phyloP scores from a whole-genome alignment of 2,329 filamentous ascomycete species.

The Paecilomyces variotii region DNA sequence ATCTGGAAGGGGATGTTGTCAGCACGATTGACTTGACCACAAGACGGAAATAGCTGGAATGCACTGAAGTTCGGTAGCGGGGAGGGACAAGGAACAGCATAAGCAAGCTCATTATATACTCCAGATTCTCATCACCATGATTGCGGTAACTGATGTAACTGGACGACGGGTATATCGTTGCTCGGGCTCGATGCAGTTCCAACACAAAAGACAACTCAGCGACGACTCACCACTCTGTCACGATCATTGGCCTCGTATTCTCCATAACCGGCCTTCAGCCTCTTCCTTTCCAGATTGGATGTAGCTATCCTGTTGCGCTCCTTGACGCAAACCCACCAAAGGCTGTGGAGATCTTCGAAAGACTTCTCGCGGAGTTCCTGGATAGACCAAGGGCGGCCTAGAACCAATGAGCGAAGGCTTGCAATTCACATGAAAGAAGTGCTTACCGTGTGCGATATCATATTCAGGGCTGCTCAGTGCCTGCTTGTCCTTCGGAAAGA shows the following conservation, averaged over 20 bases:
- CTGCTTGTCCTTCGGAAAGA: slow-evolving; percentile 67
- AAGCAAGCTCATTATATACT: background rate
- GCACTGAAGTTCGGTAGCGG: background rate
- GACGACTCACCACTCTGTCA: slow-evolving; percentile 54
- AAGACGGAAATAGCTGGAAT: background rate
- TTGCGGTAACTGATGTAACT: background rate
- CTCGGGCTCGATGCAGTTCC: background rate
- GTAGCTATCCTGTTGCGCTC: slow-evolving; percentile 89
- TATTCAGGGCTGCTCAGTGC: slow-evolving; percentile 66
- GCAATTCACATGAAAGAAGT: background rate
- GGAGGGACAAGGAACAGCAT: background rate
- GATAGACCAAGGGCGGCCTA: slow-evolving; percentile 71
- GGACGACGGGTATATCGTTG: background rate
- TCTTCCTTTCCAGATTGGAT: slow-evolving; percentile 58
- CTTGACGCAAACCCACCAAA: slow-evolving; percentile 93
- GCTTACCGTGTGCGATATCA: slow-evolving; percentile 58
- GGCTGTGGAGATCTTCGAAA: slow-evolving; percentile 83
- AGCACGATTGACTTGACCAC: background rate
- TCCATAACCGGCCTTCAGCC: slow-evolving; percentile 65
- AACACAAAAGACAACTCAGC: background rate
- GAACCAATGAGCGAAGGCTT: slow-evolving; percentile 9
- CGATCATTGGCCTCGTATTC: slow-evolving; percentile 57
- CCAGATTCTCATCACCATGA: background rate
- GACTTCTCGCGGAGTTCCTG: slow-evolving; percentile 82
- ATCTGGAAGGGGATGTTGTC: slow-evolving; percentile 45